Evolutionary conservation across 2,329 filamentous ascomycete genomes (phyloP).

Genomic region (Xylaria sp.): DNA sequence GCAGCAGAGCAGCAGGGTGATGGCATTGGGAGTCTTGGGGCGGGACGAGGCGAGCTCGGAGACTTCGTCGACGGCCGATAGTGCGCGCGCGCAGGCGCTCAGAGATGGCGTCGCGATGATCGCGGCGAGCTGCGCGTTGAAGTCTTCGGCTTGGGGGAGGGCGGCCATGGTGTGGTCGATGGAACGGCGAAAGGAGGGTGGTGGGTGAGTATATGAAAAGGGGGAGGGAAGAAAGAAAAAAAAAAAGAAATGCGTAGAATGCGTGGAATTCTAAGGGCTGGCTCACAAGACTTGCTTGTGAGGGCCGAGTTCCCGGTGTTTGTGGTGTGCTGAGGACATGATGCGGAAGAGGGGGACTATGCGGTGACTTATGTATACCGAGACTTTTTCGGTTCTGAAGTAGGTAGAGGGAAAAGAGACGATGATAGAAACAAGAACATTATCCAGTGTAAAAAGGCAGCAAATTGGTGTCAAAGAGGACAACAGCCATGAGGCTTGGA

Average conservation of each 20-base stretch:
- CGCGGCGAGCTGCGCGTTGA: not conserved
- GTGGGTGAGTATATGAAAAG: not conserved
- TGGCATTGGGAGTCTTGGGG: not conserved
- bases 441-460: not conserved
- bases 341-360: no score
- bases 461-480: no score
- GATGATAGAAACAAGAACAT: not conserved
- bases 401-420: no score
- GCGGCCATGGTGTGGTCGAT: not conserved
- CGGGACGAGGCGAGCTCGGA: not conserved
- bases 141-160: not conserved
- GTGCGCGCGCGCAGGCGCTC: not conserved
- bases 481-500: no score
- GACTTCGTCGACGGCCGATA: conserved; percentile 2
- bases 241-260: no score
- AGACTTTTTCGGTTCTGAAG: no score
- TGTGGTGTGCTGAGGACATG: no score
- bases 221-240: no score
- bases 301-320: not conserved
- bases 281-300: not conserved
- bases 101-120: not conserved
- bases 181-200: not conserved
- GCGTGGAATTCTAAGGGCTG: no score
- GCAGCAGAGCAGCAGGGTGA: not conserved
- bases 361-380: no score